Evolutionary conservation across 176 grass and related monocot genomes (phyloP), one percentile per base, ranked within the genome.

Genomic region (Panicum miliaceum): DNA sequence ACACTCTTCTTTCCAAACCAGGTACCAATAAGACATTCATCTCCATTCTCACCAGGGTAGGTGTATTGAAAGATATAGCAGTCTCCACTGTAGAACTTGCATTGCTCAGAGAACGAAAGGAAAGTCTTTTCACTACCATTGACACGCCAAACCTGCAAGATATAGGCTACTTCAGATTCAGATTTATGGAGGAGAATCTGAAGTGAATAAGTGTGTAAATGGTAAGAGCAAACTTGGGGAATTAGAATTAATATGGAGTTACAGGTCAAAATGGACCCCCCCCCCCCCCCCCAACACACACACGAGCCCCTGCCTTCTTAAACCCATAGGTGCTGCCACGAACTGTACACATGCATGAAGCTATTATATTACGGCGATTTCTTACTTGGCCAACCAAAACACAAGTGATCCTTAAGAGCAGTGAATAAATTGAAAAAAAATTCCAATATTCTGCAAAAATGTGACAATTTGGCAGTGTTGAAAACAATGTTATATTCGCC

Each of bases 1-100:
- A 90, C 62, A 46, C 96, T 98, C 74, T 79, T 98, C 77, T 94
- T 95, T 15, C 96, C 96, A 81, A 92, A 96, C 96, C 96, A 98
- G 64, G 93, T 96, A 76, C 96, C 96, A 64, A 98, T 92, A 46
- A 98, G 78, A 63, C 89, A 91, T 84, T 98, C 96, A 48, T 98
- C 96, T 60, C 89, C 92, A 37, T 89, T 88, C 3, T 95, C 91
- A 73, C 93, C 96, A 83, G 93, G 84, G 84, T 98, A 98, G 80
- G 83, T 91, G 88, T 98, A 98, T 90, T 94, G 96, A 84, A 98
- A 98, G 22, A 98, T 92, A 81, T 96, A 95, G 71, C 96, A 98
- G 76, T 98, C 96, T 65, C 96, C 96, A 87, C 89, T 95, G 69
- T 90, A 98, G 89, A 99, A 99, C 87, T 94, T 99, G 90, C 89